Evolutionary conservation across 192 early-diverging fungal species (phyloP).

Genomic region (Jimgerdemannia lactiflua): DNA sequence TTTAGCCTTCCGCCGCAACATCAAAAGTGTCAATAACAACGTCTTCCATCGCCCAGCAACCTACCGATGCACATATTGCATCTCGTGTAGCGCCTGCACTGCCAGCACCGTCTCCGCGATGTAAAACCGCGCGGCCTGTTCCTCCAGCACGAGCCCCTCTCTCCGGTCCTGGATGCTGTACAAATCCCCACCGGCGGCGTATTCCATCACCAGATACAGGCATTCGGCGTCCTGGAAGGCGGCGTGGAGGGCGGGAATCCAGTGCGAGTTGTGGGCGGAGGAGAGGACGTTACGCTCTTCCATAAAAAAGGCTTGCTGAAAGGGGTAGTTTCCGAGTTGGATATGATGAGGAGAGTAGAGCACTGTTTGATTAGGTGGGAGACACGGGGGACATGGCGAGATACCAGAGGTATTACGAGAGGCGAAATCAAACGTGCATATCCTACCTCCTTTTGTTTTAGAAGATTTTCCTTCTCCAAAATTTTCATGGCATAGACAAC

Average conservation of each 20-base stretch:
- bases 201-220: slow-evolving; percentile 98
- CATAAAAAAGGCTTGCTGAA: slow-evolving; percentile 85
- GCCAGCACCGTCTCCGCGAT: slow-evolving; percentile 83
- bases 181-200: slow-evolving; percentile 93
- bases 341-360: no score
- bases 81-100: slow-evolving; percentile 75
- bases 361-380: no score
- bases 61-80: slow-evolving; percentile 85
- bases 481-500: slow-evolving; percentile 82
- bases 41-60: not conserved
- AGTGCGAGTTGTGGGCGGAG: slow-evolving; percentile 53
- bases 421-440: not conserved
- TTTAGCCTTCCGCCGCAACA: no score
- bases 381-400: no score
- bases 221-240: slow-evolving; percentile 84
- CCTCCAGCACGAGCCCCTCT: slow-evolving; percentile 67
- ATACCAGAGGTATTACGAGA: no score
- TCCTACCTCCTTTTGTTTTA: slow-evolving; percentile 63
- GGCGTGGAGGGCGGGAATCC: slow-evolving; percentile 69
- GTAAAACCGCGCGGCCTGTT: slow-evolving; percentile 82
- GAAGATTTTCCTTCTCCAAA: slow-evolving; percentile 67
- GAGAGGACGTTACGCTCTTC: slow-evolving; percentile 79
- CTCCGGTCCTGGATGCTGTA: slow-evolving; percentile 89
- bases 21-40: no score
- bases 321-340: no score